Percentiles rank a stretch among this genome's conserved stretches.
phyloP scores from a whole-genome alignment of 1,284 basidiomycete species.

The Naganishia liquefaciens region DNA sequence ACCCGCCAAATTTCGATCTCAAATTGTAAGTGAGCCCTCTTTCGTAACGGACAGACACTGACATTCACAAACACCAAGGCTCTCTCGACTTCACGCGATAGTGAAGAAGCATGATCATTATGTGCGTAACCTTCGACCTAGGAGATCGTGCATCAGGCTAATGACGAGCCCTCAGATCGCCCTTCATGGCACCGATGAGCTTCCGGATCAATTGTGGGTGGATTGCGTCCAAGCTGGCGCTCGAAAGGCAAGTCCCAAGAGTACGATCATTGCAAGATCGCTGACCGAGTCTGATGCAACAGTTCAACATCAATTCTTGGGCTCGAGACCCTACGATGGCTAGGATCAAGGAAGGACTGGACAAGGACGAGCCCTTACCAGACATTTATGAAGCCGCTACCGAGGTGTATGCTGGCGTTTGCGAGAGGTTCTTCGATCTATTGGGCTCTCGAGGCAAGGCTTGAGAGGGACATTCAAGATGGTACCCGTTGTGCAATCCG shows the following conservation, averaged over 20 bases:
- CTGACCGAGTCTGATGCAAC: slow-evolving; percentile 1
- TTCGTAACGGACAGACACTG: too few relatives aligned
- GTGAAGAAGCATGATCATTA: slow-evolving; percentile 29
- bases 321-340: slow-evolving; percentile 51
- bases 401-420: slow-evolving; percentile 46
- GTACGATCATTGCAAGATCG: background rate
- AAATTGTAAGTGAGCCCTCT: slow-evolving; percentile 43
- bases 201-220: slow-evolving; percentile 49
- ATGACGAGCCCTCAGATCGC: slow-evolving; percentile 17
- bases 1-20: slow-evolving; percentile 47
- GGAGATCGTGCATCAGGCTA: background rate
- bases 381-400: slow-evolving; percentile 51
- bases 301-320: slow-evolving; percentile 56
- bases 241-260: slow-evolving; percentile 42
- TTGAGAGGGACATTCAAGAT: slow-evolving; percentile 15
- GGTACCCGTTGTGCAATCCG: too few relatives aligned
- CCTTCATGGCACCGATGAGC: slow-evolving; percentile 52
- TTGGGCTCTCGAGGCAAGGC: slow-evolving; percentile 50
- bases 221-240: slow-evolving; percentile 50
- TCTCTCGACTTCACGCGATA: slow-evolving; percentile 23
- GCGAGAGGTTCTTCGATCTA: slow-evolving; percentile 48
- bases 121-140: background rate
- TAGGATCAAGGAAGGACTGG: slow-evolving; percentile 42
- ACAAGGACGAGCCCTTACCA: slow-evolving; percentile 46
- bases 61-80: background rate